Evolutionary conservation across 1,284 basidiomycete species (phyloP).

Genomic region (Cystobasidiaceae sp.): DNA sequence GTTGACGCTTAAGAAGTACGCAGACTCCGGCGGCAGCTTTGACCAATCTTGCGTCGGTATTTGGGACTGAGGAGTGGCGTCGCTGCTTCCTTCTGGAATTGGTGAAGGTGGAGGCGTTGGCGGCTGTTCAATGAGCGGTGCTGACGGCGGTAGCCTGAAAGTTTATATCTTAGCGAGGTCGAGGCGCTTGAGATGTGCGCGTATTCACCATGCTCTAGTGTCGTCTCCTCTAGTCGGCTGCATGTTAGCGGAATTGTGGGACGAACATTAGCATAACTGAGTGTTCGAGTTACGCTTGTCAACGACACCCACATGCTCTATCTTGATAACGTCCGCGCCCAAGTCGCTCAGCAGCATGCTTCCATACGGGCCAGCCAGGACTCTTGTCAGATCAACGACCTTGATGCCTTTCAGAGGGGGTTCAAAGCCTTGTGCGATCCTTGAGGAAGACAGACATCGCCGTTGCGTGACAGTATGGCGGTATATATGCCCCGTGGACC

Average conservation of each 20-base stretch:
- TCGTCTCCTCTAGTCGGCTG: constrained; percentile 74
- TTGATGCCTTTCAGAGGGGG: constrained; percentile 73
- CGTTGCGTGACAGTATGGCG: not conserved
- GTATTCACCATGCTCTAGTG: constrained; percentile 56
- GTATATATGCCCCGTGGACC: too few species aligned
- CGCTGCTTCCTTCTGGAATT: constrained; percentile 43
- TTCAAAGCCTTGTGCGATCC: constrained; percentile 31
- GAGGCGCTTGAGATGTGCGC: not conserved
- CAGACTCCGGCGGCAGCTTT: constrained; percentile 73
- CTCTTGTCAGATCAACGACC: constrained; percentile 78
- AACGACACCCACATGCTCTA: constrained; percentile 40
- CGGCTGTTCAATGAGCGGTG: constrained; percentile 28
- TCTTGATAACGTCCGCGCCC: constrained; percentile 80
- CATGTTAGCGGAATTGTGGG: not conserved
- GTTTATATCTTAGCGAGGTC: not conserved
- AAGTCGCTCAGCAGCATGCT: constrained; percentile 85
- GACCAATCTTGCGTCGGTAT: constrained; percentile 55
- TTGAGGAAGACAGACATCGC: constrained; percentile 16
- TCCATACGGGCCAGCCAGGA: constrained; percentile 80
- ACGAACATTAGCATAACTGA: not conserved
- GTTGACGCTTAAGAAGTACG: constrained; percentile 86
- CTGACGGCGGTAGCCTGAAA: constrained; percentile 30
- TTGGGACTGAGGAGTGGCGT: constrained; percentile 50
- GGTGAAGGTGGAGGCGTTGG: constrained; percentile 66
- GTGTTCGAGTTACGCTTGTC: not conserved